phyloP scores from a whole-genome alignment of 768 basidiomycete genomes.

The Pleurotus sapidus region DNA sequence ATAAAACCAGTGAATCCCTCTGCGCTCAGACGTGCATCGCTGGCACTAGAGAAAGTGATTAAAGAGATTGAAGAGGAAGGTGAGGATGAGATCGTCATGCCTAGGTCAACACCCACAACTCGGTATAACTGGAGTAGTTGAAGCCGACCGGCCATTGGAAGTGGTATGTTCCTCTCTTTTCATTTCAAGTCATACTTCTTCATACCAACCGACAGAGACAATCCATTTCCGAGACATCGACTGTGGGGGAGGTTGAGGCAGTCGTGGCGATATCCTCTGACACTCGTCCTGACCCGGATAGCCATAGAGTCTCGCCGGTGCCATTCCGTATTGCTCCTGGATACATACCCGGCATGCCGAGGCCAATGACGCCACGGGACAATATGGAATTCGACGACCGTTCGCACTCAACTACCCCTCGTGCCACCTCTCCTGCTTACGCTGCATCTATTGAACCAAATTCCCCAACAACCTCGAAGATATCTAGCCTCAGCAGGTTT shows the following conservation, averaged over 20 bases:
- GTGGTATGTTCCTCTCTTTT: conserved; percentile 27
- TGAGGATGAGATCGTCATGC: conserved; percentile 77
- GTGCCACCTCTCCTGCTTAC: conserved; percentile 65
- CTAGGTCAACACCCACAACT: conserved; percentile 53
- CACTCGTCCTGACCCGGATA: conserved; percentile 45
- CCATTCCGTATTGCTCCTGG: conserved; percentile 56
- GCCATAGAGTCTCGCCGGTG: conserved; percentile 57
- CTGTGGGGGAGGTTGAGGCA: conserved; percentile 47
- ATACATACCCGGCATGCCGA: conserved; percentile 87
- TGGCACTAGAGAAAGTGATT: conserved; percentile 75
- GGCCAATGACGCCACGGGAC: conserved; percentile 89
- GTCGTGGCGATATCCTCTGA: conserved; percentile 74
- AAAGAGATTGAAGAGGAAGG: conserved; percentile 74
- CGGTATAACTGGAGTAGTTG: conserved; percentile 20
- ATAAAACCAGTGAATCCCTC: conserved; percentile 48
- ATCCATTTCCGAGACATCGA: conserved; percentile 29
- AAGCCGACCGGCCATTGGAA: conserved; percentile 13
- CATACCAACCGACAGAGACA: conserved; percentile 25
- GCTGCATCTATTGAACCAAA: conserved; percentile 28
- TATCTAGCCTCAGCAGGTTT: conserved; percentile 42
- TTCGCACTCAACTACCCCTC: conserved; percentile 75
- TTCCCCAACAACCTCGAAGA: conserved; percentile 27
- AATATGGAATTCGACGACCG: conserved; percentile 63
- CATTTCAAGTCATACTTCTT: conserved; percentile 1
- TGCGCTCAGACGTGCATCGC: conserved; percentile 59